phyloP scores from a whole-genome alignment of 805 yeast genomes.

The Ascoidea tarda region DNA sequence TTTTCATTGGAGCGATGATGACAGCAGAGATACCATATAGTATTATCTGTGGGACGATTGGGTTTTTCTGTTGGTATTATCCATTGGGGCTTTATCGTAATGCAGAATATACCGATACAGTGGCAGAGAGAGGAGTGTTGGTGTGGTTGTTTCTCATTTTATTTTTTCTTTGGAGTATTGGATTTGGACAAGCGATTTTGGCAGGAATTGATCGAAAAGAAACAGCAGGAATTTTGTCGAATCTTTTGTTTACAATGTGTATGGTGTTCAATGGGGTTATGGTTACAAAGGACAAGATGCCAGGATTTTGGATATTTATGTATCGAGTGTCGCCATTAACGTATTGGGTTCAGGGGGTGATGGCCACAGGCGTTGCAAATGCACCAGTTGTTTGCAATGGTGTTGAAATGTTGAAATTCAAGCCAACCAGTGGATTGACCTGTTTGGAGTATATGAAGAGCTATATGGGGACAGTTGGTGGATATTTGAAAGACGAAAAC shows the following conservation, averaged over 20 bases:
- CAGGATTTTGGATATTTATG: conserved; percentile 76
- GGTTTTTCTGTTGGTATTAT: conserved; percentile 54
- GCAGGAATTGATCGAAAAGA: conserved; percentile 46
- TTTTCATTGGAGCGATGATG: conserved; percentile 34
- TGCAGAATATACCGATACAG: conserved; percentile 31
- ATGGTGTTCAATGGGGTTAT: conserved; percentile 72
- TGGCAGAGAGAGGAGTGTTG: conserved; percentile 42
- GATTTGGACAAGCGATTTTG: conserved; percentile 43
- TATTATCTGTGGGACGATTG: conserved; percentile 41
- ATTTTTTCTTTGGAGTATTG: conserved; percentile 39
- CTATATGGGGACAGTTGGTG: conserved; percentile 22
- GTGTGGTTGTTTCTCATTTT: conserved; percentile 30
- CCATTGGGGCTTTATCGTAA: conserved; percentile 55
- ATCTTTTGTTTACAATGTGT: conserved; percentile 43
- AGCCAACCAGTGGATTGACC: conserved; percentile 41
- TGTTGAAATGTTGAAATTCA: conserved; percentile 31
- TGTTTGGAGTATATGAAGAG: conserved; percentile 40
- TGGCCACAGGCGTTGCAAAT: conserved; percentile 42
- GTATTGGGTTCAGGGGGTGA: conserved; percentile 41
- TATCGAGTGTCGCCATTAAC: conserved; percentile 61
- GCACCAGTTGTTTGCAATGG: conserved; percentile 30
- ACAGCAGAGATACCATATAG: conserved; percentile 58
- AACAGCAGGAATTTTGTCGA: conserved; percentile 49
- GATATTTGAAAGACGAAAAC: conserved; percentile 25
- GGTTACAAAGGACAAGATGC: conserved; percentile 38